Base-by-base conservation (phyloP, 2,329 filamentous ascomycete genomes). In the Colletotrichum musae region DNA sequence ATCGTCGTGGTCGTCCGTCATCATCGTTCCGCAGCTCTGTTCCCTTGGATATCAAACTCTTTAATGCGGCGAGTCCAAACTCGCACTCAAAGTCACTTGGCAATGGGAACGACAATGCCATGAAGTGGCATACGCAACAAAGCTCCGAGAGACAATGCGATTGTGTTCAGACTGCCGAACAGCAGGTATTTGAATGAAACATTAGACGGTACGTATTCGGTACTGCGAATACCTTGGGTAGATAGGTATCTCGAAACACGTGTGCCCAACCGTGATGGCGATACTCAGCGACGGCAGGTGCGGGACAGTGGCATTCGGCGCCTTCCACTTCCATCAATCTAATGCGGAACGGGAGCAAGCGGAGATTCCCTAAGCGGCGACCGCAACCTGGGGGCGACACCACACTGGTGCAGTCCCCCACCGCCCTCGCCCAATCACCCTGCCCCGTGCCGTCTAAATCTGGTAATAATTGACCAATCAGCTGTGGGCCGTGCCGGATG, bases 341-440 rank as follows among this genome's bases (percentile, higher is more conserved):
- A 5, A 45, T 15, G 43, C 43, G 13, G 43, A 45, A 45, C 43
- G 13, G 6, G 43, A n/a, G 13, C 43, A 45, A 60, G 67, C 67
- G 67, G 67, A 70, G 67, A 70, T 70, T 70, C 67, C 67, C 51
- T 67, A 60, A 66, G 51, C 10, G 63, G 67, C 66, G 50, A 54
- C 32, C 3, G 32, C 32, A 36, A 7, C 32, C 32, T 36, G 32
- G 32, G 36, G 39, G 39, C 54, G 6, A 41, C 21, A 41, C 16
- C 50, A 24, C 21, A 24, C 21, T 24, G 21, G 21, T 24, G 21
- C 21, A 6, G 54, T 28, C 51, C 52, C 32, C 41, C 47, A 21
- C 50, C 9, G 2, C 10, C n/a, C 47, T 28, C 36, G 36, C 13
- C 66, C 66, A 69, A 69, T 66, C n/a, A 47, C 51, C 41, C 24